Evolutionary conservation across 2,329 filamentous ascomycete species (phyloP).

Genomic region (Trichoderma koningiopsis): DNA sequence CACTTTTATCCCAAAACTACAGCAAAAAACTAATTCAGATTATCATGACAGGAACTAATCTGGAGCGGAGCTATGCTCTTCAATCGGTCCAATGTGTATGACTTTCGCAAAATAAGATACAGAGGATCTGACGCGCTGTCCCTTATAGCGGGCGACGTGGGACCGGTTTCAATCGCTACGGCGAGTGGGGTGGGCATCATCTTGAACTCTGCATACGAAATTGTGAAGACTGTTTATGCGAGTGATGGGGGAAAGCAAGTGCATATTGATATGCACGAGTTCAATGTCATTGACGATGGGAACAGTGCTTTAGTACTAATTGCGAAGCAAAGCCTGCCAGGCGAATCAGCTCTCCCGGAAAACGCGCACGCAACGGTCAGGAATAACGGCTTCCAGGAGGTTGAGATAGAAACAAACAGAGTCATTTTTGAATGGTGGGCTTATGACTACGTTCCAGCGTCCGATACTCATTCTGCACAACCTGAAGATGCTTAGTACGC

Average conservation of each 20-base stretch:
- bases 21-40: neutral
- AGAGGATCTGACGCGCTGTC: neutral
- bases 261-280: neutral
- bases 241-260: neutral
- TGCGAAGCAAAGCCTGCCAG: neutral
- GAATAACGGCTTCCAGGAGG: neutral
- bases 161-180: neutral
- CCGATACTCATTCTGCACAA: neutral
- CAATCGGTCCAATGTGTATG: neutral
- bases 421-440: neutral
- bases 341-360: neutral
- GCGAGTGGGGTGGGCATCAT: neutral
- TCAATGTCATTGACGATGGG: neutral
- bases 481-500: neutral
- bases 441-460: neutral
- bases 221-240: neutral
- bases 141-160: neutral
- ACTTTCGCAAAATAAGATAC: neutral
- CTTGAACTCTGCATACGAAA: neutral
- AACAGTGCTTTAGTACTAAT: neutral
- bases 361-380: neutral
- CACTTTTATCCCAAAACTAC: neutral
- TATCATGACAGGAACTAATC: neutral
- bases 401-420: neutral
- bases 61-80: neutral